A percentile compares a stretch with the other conserved stretches of the same genome.
These are phyloP conservation scores for Puccinia hordei DNA, from an alignment of 1,284 basidiomycete species.

Conservation along the genomic window DNA sequence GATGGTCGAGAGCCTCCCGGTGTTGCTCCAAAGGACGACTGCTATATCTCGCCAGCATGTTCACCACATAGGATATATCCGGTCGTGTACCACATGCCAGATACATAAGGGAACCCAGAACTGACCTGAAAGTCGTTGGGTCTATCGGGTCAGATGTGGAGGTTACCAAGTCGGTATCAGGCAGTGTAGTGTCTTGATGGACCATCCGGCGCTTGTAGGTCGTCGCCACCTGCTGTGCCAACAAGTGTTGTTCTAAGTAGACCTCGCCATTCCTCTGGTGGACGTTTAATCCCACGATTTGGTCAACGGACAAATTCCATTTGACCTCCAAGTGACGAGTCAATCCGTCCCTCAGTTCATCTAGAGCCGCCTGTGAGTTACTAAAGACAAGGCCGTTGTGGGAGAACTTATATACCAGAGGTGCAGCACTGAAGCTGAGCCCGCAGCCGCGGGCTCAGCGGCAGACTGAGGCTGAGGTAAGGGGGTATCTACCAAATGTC, in stretches of 20 bases:
- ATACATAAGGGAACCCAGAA: slow-evolving; percentile 5
- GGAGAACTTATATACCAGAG: too few relatives aligned
- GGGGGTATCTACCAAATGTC: too few relatives aligned
- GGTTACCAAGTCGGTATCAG: neutral
- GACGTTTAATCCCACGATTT: slow-evolving; percentile 20
- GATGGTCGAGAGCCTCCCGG: slow-evolving; percentile 2
- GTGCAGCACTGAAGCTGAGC: too few relatives aligned
- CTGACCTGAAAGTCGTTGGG: neutral
- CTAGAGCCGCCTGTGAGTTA: neutral
- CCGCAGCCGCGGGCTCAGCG: too few relatives aligned
- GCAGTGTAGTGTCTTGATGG: neutral
- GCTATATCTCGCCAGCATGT: neutral
- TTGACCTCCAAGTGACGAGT: neutral
- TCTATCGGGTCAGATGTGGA: neutral
- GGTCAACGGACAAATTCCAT: neutral
- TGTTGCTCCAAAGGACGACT: neutral
- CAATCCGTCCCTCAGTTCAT: neutral
- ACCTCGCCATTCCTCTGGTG: neutral
- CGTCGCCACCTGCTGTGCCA: neutral
- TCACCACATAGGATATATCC: neutral
- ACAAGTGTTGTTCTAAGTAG: neutral
- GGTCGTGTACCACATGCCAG: slow-evolving; percentile 1
- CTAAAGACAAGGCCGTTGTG: neutral
- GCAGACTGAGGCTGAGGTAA: too few relatives aligned
- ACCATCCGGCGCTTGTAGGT: neutral